Base-by-base conservation (phyloP, 1,139 yeast genomes). In the Saccharomyces hybrid region DNA sequence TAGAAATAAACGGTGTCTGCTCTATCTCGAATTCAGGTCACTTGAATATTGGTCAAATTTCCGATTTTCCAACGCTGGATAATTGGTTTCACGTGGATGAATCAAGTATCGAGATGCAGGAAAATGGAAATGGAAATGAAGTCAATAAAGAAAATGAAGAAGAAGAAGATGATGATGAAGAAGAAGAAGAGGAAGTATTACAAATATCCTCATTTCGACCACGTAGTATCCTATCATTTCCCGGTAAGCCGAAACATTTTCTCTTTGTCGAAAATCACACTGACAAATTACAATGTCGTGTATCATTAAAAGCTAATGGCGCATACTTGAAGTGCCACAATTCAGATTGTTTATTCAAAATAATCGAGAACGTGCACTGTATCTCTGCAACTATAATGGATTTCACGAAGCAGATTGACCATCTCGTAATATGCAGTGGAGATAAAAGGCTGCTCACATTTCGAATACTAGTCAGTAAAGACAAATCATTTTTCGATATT, bases 341-440 rank as follows among this genome's bases (percentile, higher is more conserved):
- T 14, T 50, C 51, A n/a, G 34, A 48, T 3, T 27, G 41, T 11
- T 16, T 14, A 11, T 54, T 31, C 42, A 54, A 51, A 49, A 51
- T 31, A 46, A 42, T 61, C 46, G 54, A 52, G 16, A 52, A 50
- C 11, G 31, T 56, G 14, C 53, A 26, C 34, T 54, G 56, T 49
- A 9, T 58, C 7, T 29, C 62, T 5, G 65, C 62, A 2, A 46
- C 53, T 8, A 19, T 60, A 13, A 54, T 58, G 2, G 58, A 53
- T n/a, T 62, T 64, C 11, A 69, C 73, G 3, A 62, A 73, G 13
- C 51, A 48, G 29, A 32, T 8, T 3, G 48, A 54, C 28, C 49
- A 58, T 75, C 73, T 60, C 74, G 76, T 51, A 72, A 73, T 72
- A 80, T 84, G 46, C 70, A 76, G 68, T 58, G 64, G 54, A 51